A percentile compares a stretch with the other conserved stretches of the same genome.
These are phyloP conservation scores for Lophium mytilinum DNA, from an alignment of 495 filamentous ascomycete species.

Conservation along the genomic window DNA sequence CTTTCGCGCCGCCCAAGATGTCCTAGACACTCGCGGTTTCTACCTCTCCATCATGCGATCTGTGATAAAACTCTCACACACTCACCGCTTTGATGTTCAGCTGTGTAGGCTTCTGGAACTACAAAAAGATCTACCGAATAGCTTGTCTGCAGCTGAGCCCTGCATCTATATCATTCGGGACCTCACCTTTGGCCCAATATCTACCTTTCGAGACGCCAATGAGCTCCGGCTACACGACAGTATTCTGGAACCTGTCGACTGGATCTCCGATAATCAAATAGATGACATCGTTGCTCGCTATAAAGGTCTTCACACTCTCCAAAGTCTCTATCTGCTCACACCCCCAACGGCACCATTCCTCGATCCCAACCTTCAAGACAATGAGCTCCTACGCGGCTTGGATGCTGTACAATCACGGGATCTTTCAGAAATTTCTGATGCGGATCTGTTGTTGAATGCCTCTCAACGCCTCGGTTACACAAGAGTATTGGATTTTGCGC, in stretches of 20 bases:
- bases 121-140: background rate
- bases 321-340: conserved; percentile 3
- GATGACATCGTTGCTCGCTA: conserved; percentile 11
- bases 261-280: background rate
- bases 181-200: background rate
- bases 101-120: conserved; percentile 11
- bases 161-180: background rate
- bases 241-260: background rate
- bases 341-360: background rate
- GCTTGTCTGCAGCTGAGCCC: background rate
- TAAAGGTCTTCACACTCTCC: conserved; percentile 7
- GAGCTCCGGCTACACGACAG: background rate
- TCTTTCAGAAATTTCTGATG: background rate
- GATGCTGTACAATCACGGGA: background rate
- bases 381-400: background rate
- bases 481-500: conserved; percentile 3
- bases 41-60: conserved; percentile 14
- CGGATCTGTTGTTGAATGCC: background rate
- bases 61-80: background rate
- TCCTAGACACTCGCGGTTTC: background rate
- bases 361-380: background rate
- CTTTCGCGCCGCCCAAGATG: background rate
- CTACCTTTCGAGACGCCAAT: background rate
- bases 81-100: conserved; percentile 12
- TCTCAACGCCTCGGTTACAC: background rate